Evolutionary conservation across 805 yeast genomes (phyloP).

Genomic region (Wickerhamomyces ciferrii): DNA sequence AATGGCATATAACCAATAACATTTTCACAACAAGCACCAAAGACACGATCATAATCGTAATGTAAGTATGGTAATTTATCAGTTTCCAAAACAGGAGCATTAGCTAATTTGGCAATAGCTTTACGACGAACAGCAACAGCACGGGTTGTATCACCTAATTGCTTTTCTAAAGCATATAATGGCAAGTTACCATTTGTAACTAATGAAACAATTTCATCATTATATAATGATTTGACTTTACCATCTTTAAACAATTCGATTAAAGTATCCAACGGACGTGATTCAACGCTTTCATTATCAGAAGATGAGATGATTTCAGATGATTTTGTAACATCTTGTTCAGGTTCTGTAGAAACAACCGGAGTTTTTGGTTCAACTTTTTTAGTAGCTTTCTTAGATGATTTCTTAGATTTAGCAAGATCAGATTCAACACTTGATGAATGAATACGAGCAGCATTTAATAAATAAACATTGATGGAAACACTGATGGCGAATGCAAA

Average conservation of each 20-base stretch:
- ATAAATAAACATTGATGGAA: conserved; percentile 75
- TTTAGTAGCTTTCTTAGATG: conserved; percentile 24
- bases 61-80: conserved; percentile 70
- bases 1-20: conserved; percentile 95
- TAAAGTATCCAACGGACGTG: conserved; percentile 63
- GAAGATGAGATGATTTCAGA: conserved; percentile 21
- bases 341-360: conserved; percentile 4
- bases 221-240: conserved; percentile 52
- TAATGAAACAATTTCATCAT: conserved; percentile 71
- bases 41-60: conserved; percentile 92
- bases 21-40: conserved; percentile 98
- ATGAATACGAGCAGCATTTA: conserved; percentile 79
- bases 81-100: conserved; percentile 73
- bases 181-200: conserved; percentile 79
- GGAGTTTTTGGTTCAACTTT: conserved; percentile 24
- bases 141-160: conserved; percentile 79
- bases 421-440: conserved; percentile 28
- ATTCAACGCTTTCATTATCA: conserved; percentile 28
- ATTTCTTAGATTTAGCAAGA: conserved; percentile 6
- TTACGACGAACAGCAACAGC: conserved; percentile 93
- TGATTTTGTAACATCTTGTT: conserved; percentile 13
- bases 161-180: conserved; percentile 90
- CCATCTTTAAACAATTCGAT: conserved; percentile 64
- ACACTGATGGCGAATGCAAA: conserved; percentile 70
- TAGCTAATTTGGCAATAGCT: conserved; percentile 80